phyloP scores from a whole-genome alignment of 768 basidiomycete species.

The Boletus bicolor region DNA sequence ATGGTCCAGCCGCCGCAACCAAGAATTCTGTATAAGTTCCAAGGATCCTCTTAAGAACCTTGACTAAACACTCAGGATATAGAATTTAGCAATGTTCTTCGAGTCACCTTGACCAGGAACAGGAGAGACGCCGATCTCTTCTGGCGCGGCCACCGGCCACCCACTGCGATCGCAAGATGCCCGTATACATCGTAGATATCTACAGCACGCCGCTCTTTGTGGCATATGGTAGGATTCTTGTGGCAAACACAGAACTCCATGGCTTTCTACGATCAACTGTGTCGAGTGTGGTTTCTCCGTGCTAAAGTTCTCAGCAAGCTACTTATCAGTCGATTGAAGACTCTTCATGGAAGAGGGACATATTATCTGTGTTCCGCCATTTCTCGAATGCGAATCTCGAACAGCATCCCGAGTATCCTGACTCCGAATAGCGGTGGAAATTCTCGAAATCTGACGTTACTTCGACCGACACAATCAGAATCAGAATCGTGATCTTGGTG shows the following conservation, averaged over 20 bases:
- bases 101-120: not conserved
- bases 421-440: not conserved
- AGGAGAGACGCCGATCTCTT: not conserved
- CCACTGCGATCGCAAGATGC: not conserved
- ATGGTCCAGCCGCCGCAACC: not conserved
- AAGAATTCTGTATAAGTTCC: not conserved
- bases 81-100: not conserved
- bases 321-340: no score
- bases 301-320: not conserved
- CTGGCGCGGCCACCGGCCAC: no score
- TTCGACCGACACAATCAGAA: not conserved
- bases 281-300: not conserved
- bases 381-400: no score
- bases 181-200: not conserved
- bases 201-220: not conserved
- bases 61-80: not conserved
- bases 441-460: not conserved
- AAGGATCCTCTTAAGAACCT: not conserved
- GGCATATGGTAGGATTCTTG: not conserved
- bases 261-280: not conserved
- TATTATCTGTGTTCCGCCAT: no score
- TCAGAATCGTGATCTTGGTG: no score
- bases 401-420: not conserved
- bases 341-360: no score
- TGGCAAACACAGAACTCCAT: not conserved